Conservation (phyloP, 1,284 basidiomycete species). For the Tremellales sp. region DNA sequence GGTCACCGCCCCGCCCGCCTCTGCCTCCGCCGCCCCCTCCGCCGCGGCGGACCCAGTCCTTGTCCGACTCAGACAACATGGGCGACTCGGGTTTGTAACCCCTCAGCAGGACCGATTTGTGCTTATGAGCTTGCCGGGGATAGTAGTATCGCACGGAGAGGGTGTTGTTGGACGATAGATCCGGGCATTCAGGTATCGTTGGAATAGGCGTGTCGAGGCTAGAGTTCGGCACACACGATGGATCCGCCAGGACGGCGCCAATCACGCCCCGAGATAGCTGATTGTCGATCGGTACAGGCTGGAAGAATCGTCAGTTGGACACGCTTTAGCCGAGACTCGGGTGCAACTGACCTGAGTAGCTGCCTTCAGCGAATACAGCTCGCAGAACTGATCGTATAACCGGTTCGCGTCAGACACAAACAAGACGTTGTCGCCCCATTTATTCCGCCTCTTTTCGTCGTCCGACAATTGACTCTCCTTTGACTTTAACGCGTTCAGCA, state of each 20-base stretch:
- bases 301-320: background rate
- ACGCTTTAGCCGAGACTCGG: conserved; percentile 16
- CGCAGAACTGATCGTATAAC: conserved; percentile 80
- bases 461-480: conserved; percentile 70
- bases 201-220: conserved; percentile 76
- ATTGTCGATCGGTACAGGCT: conserved; percentile 60
- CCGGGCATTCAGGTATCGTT: conserved; percentile 52
- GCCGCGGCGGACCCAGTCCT: conserved; percentile 60
- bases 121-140: conserved; percentile 78
- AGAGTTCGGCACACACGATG: conserved; percentile 84
- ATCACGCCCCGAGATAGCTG: conserved; percentile 71
- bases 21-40: conserved; percentile 18
- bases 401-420: conserved; percentile 82
- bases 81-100: conserved; percentile 64
- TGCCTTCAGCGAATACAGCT: conserved; percentile 84
- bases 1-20: conserved; percentile 10
- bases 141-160: conserved; percentile 86
- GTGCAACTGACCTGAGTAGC: conserved; percentile 62
- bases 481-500: conserved; percentile 75
- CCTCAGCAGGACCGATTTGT: conserved; percentile 77
- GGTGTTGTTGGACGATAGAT: conserved; percentile 81
- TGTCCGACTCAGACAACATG: conserved; percentile 67
- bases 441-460: conserved; percentile 79
- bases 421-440: conserved; percentile 77
- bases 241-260: conserved; percentile 76